Evolutionary conservation across 352 stramenopile species (phyloP), one percentile per base, ranked within the genome.

Genomic region (Globisporangium polare): DNA sequence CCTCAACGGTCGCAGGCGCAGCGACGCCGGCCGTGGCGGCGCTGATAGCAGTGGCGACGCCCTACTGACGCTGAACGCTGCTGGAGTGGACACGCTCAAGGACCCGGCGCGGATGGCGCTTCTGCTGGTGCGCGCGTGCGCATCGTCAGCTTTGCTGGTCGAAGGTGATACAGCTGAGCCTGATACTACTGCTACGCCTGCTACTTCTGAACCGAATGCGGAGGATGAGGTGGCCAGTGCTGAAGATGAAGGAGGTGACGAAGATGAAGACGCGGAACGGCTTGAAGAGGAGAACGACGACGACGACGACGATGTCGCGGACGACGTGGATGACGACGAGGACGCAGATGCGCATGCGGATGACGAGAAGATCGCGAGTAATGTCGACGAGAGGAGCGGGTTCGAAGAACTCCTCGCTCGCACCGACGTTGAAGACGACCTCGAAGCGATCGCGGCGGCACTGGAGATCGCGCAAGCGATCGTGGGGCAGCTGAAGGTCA

Each of bases 391-490:
- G 2, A 61, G 55, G 17, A 58, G 67, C 27, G 65, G 64, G 5
- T 46, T 58, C 41, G 52, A 62, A n/a, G 53, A 65, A n/a, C n/a
- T 9, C 31, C 47, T 37, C 42, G 20, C 37, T 22, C 49, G 22
- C 27, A 56, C 63, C 1, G 62, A 62, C 41, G 46, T 35, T 0
- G 71, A 78, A 24, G 69, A 81, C 13, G 66, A 80, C 43, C 63
- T 80, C 20, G 75, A 85, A 58, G 69, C 72, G 3, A 73, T 79
- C 6, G 73, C 78, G 0, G 68, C 73, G 24, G 80, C 83, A 55
- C 67, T 92, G 29, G 69, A 83, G 55, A 62, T 82, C 2, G 77
- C 75, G 33, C 86, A 71, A n/a, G 70, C 78, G 26, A 75, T 85
- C 18, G 76, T 83, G 1, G 71, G 88, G 50, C 71, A 85, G 59